These are phyloP conservation scores for Apiospora koreana DNA, from an alignment of 2,329 filamentous ascomycete genomes.

Conservation along the genomic window DNA sequence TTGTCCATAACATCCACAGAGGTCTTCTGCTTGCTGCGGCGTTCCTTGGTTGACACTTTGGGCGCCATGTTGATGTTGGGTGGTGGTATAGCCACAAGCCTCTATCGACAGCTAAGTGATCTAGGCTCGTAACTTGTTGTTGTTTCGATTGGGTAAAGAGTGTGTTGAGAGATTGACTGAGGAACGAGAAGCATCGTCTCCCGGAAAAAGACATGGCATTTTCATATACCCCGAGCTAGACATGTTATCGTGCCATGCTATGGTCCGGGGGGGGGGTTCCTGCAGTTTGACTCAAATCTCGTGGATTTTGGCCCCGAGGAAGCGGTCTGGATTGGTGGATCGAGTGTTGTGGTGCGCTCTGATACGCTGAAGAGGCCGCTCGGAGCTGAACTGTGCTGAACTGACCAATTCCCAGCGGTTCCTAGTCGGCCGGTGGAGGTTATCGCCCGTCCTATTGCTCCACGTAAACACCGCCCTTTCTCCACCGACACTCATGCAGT, in stretches of 20 bases:
- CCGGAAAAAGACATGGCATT: neutral
- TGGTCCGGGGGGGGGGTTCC: neutral
- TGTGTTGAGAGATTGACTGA: neutral
- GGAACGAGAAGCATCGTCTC: neutral
- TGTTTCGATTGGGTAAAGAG: neutral
- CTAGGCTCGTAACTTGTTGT: neutral
- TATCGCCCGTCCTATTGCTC: neutral
- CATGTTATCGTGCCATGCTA: conserved; percentile 4
- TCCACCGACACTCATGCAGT: conserved; percentile 1
- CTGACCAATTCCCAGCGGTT: neutral
- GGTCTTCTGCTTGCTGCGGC: neutral
- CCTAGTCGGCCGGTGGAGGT: neutral
- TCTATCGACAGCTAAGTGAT: conserved; percentile 8
- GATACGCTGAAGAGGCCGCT: neutral
- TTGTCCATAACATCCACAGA: neutral
- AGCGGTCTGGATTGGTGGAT: conserved; percentile 6
- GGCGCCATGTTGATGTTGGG: conserved; percentile 1
- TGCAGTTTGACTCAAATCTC: neutral
- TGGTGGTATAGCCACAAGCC: conserved; percentile 2
- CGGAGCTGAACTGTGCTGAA: neutral
- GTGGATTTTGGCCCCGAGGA: neutral
- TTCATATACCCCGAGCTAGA: neutral
- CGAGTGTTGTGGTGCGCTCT: conserved; percentile 3
- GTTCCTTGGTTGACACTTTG: neutral
- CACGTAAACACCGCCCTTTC: neutral